Evolutionary conservation across 805 yeast genomes (phyloP), one percentile per base, ranked within the genome.

Genomic region (Suhomyces xylopsoci): DNA sequence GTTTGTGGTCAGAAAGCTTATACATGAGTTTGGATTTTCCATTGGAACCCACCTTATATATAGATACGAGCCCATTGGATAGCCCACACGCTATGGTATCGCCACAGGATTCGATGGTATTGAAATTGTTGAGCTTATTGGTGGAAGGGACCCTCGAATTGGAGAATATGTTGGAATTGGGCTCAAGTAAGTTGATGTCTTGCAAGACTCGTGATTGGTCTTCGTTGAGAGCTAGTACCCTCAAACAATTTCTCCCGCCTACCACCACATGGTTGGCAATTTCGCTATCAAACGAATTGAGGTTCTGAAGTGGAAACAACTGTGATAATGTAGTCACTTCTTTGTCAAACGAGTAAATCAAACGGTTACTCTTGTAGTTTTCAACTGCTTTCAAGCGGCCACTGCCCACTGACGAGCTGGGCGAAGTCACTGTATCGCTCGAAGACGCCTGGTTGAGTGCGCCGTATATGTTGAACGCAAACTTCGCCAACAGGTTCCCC

Each of bases 401-500:
- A 52, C 53, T 24, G 58, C 54, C 51, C 58, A 51, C 51, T 62
- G 59, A 32, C 59, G 57, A 42, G 60, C 55, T 48, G 63, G 64
- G 52, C 44, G 51, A 50, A 51, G 57, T 34, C 26, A 19, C 15
- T 3, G 12, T 42, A 7, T 62, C 55, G 1, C 56, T 51, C 2
- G 65, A 57, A 2, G 58, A 51, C 15, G 58, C 48, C 7, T 55
- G 55, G 7, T 57, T 53, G 10, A 66, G 58, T 17, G 70, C 61
- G 30, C 86, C 86, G 63, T 83, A 83, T 36, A 82, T 80, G 58
- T 81, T 80, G 69, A 80, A 82, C 0, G 87, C 86, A 64, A 83
- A 77, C 45, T 83, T 71, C 4, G 86, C 81, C 53, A 81, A 66
- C 63, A 63, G 62, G 51, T 57, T 49, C n/a, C 51, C 51, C 25